Evolutionary conservation across 805 yeast species (phyloP).

Genomic region (Geotrichum ghanense): DNA sequence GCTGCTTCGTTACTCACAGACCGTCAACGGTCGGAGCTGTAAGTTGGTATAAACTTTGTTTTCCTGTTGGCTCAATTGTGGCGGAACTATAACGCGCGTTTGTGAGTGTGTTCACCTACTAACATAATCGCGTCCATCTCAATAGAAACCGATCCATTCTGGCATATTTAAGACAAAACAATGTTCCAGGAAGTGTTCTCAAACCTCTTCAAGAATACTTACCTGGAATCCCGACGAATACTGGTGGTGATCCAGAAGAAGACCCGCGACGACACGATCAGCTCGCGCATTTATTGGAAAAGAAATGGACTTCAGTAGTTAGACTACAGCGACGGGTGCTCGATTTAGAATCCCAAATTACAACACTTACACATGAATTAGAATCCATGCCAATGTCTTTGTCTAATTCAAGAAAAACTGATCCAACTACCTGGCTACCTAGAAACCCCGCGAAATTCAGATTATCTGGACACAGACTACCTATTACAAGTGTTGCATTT

Average conservation of each 20-base stretch:
- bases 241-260: constrained; percentile 8
- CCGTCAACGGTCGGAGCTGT: constrained; percentile 11
- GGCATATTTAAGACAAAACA: constrained; percentile 9
- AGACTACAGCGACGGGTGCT: constrained; percentile 61
- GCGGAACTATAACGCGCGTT: no score
- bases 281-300: constrained; percentile 36
- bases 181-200: constrained; percentile 4
- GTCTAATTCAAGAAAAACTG: constrained; percentile 12
- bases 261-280: constrained; percentile 18
- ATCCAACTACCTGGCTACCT: constrained; percentile 52
- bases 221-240: constrained; percentile 3
- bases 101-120: neutral
- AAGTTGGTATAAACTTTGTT: no score
- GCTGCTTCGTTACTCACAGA: constrained; percentile 11
- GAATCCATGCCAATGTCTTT: constrained; percentile 29
- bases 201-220: constrained; percentile 7
- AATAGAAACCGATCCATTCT: constrained; percentile 11
- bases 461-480: constrained; percentile 44
- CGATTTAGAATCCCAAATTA: constrained; percentile 53
- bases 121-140: no score
- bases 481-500: constrained; percentile 51
- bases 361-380: constrained; percentile 31
- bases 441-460: constrained; percentile 29
- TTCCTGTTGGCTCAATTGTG: no score
- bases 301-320: constrained; percentile 81